Base-by-base conservation (phyloP, 1,284 basidiomycete genomes). In the Ceratobasidium sp. region DNA sequence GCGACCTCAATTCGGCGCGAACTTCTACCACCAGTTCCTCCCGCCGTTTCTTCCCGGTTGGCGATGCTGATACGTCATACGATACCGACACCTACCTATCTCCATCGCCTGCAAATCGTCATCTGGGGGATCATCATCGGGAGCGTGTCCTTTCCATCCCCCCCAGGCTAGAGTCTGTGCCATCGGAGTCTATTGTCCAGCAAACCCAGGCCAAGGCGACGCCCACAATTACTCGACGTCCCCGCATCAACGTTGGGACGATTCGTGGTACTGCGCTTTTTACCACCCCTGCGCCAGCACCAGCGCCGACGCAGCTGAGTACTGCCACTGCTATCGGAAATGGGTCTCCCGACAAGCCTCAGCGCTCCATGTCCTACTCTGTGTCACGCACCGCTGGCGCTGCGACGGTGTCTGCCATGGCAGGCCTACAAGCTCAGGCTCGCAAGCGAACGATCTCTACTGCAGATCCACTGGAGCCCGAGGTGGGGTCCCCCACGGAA, bases 381-480 rank as follows among this genome's bases (percentile, higher is more conserved):
- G 71, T 75, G 4, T 75, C 71, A 19, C 46, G 71, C 19, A 54
- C 61, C 8, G 71, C 61, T 22, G 61, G 61, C 8, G 71, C 51
- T 11, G 71, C 71, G 4, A 44, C 71, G 25, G 43, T 57, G 43
- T 57, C 51, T 59, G 57, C 56, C 1, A 52, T 75, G 57, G 22
- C 61, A 25, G 70, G 70, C 1, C 59, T 74, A 34, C 57, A 49
- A 61, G 46, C 61, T 22, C 71, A 65, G n/a, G 71, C 71, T 5
- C 71, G 71, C 37, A 75, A 75, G 57, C 71, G 71, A 13, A 75
- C 71, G 34, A 75, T 75, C 37, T 75, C 71, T 19, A 32, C 61
- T n/a, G 71, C 71, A 8, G 71, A 75, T 46, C 71, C 71, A 9
- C n/a, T 75, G 37, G 71, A 75, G 15, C 70, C 70, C 6, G 71